Evolutionary conservation across 176 grass and related monocot genomes (phyloP).

Genomic region (Aegilops bicornis): DNA sequence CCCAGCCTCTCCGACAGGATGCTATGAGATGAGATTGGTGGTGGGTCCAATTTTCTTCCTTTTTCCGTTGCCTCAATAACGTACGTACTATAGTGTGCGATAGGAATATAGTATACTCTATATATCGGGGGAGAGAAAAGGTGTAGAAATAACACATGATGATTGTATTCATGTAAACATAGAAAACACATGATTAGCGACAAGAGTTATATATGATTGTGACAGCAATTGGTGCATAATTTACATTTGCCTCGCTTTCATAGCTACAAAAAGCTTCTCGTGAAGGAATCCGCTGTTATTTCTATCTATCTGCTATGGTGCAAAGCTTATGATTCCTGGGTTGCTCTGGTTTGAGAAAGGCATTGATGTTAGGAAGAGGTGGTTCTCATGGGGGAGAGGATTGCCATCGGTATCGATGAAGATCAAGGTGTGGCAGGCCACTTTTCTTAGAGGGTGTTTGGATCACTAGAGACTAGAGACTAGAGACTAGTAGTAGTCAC

Average conservation of each 20-base stretch:
- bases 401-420: constrained; percentile 47
- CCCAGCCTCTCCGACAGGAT: constrained; percentile 85
- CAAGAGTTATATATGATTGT: constrained; percentile 39
- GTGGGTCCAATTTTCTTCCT: background rate
- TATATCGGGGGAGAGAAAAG: background rate
- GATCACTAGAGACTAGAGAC: too few relatives aligned
- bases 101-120: background rate
- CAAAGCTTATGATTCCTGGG: constrained; percentile 14
- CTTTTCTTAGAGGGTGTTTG: too few relatives aligned
- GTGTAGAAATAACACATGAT: constrained; percentile 13
- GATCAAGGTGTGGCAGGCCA: too few relatives aligned
- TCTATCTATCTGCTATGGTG: constrained; percentile 61
- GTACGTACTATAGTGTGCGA: background rate
- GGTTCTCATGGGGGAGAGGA: constrained; percentile 50
- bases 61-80: constrained; percentile 21
- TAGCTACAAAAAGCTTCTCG: constrained; percentile 65
- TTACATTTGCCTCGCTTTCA: constrained; percentile 30
- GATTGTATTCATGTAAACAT: background rate
- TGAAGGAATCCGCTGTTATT: constrained; percentile 56
- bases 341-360: too few relatives aligned
- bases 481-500: too few relatives aligned
- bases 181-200: background rate
- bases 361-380: constrained; percentile 13
- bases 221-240: constrained; percentile 43
- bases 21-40: constrained; percentile 41